Evolutionary conservation across 176 grass and related monocot species (phyloP).

Genomic region (Cenchrus purpureus): DNA sequence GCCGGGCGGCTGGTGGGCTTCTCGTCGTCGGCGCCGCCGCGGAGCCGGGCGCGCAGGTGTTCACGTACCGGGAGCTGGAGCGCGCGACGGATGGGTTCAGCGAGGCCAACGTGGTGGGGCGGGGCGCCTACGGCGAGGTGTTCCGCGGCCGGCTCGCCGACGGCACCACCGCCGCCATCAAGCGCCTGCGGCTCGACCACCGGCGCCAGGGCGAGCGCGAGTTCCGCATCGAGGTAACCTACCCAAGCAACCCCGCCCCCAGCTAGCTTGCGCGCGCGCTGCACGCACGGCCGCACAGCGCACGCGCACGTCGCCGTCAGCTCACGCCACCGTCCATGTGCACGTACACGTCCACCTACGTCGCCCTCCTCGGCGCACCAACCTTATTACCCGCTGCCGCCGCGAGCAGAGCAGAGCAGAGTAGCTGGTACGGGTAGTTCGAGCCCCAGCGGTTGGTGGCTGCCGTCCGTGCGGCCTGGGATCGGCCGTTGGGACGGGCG

Average conservation of each 20-base stretch:
- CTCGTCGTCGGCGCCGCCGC: constrained; percentile 43
- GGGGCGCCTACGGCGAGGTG: constrained; percentile 61
- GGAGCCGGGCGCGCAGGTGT: constrained; percentile 75
- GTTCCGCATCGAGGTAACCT: constrained; percentile 83
- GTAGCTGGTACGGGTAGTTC: neutral
- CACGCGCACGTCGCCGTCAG: constrained; percentile 24
- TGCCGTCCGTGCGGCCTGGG: neutral
- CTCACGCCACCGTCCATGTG: constrained; percentile 13
- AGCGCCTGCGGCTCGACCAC: constrained; percentile 75
- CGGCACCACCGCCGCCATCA: constrained; percentile 85
- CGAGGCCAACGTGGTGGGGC: constrained; percentile 77
- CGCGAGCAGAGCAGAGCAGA: neutral
- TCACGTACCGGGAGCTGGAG: constrained; percentile 96
- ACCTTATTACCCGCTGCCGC: neutral
- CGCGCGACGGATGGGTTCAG: constrained; percentile 84
- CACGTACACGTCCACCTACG: constrained; percentile 18
- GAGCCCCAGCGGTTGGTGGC: constrained; percentile 9
- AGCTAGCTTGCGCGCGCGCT: too few species aligned
- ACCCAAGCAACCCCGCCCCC: neutral
- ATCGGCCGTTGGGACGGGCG: neutral
- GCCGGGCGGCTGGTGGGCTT: constrained; percentile 72
- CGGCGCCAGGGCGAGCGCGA: constrained; percentile 89
- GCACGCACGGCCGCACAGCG: too few species aligned
- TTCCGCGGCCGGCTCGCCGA: constrained; percentile 78
- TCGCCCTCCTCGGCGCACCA: neutral